These are phyloP conservation scores for Aphanomyces euteiches DNA, from an alignment of 352 stramenopile genomes.

Conservation along the genomic window DNA sequence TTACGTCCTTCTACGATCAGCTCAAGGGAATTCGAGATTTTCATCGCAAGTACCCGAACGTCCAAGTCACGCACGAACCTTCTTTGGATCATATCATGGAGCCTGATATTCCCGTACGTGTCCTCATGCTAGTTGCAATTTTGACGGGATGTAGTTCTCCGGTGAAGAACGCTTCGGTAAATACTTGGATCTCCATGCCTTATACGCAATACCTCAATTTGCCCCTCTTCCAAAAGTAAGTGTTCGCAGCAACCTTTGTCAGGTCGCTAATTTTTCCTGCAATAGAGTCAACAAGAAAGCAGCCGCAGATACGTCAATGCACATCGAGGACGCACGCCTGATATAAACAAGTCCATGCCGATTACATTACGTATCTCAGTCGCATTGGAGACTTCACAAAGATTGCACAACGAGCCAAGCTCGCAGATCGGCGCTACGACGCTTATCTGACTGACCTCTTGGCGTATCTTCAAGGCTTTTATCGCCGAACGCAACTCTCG, in stretches of 20 bases:
- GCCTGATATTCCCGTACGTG: conserved; percentile 51
- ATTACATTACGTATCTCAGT: conserved; percentile 72
- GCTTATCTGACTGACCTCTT: conserved; percentile 72
- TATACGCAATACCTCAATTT: conserved; percentile 79
- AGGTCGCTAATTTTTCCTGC: neutral
- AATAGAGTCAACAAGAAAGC: conserved; percentile 24
- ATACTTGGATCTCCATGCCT: conserved; percentile 86
- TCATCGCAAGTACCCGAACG: conserved; percentile 80
- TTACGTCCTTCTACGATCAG: conserved; percentile 87
- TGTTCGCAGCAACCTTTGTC: neutral
- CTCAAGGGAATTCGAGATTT: conserved; percentile 81
- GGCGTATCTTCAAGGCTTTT: conserved; percentile 81
- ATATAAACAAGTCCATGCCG: conserved; percentile 37
- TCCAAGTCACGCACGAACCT: conserved; percentile 60
- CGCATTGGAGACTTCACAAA: conserved; percentile 64
- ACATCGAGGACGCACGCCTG: conserved; percentile 19
- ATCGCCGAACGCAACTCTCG: conserved; percentile 80
- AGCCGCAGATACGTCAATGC: conserved; percentile 15
- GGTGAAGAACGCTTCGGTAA: conserved; percentile 87
- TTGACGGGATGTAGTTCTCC: conserved; percentile 52
- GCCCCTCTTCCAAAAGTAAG: conserved; percentile 49
- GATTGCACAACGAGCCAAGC: conserved; percentile 59
- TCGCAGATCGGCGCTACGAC: conserved; percentile 51
- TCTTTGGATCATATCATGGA: conserved; percentile 55
- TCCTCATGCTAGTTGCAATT: conserved; percentile 4